Conservation (phyloP, 176 grass and related monocot species). For the Musa beccarii region DNA sequence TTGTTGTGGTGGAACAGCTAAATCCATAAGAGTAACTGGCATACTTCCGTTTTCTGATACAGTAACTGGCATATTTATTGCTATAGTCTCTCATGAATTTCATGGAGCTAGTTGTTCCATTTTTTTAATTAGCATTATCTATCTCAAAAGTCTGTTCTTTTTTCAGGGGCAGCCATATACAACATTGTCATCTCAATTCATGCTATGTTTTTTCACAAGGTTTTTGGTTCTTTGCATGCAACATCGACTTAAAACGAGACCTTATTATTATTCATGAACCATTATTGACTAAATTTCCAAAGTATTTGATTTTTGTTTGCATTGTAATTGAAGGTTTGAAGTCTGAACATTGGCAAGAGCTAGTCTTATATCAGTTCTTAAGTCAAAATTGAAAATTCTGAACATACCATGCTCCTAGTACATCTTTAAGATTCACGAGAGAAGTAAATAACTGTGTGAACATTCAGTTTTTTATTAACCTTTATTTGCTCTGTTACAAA, state of each 20-base stretch:
- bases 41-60: neutral
- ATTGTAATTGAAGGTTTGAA: neutral
- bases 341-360: neutral
- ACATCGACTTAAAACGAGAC: neutral
- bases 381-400: neutral
- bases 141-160: neutral
- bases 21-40: neutral
- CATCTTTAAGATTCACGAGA: neutral
- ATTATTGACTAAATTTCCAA: neutral
- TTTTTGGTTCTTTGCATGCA: neutral
- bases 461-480: neutral
- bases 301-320: neutral
- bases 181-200: neutral
- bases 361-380: neutral
- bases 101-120: neutral
- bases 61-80: no score
- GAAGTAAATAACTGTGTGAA: neutral
- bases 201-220: neutral
- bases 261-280: neutral
- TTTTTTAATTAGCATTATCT: neutral
- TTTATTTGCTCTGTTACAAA: neutral
- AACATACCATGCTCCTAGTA: neutral
- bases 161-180: neutral
- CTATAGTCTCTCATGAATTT: neutral
- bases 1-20: conserved; percentile 8